Conservation (phyloP, 139 green algal species). For the Chlorella sp. region DNA sequence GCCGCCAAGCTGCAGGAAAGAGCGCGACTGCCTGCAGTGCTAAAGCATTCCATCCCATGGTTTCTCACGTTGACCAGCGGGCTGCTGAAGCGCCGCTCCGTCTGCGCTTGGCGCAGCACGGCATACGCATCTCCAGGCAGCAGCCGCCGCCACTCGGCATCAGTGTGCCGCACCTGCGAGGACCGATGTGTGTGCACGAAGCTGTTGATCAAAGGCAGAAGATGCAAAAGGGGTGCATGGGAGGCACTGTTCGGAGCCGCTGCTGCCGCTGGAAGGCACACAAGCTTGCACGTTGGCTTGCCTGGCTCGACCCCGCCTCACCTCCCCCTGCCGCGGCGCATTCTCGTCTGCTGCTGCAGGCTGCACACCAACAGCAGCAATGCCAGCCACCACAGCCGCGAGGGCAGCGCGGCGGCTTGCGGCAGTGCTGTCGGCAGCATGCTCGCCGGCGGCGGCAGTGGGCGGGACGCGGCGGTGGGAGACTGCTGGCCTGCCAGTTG, state of each 20-base stretch:
- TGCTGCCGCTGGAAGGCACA: no score
- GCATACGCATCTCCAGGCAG: conserved; percentile 64
- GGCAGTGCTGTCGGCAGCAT: no score
- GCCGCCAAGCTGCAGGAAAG: not conserved
- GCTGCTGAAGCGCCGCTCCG: conserved; percentile 62
- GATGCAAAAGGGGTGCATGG: no score
- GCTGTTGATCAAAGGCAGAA: no score
- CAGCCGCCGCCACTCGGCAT: conserved; percentile 61
- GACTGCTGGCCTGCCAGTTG: no score
- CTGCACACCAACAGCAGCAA: not conserved
- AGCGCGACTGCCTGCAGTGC: not conserved
- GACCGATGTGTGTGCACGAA: no score
- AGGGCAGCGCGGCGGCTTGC: conserved; percentile 25
- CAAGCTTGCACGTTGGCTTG: no score
- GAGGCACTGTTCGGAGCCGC: no score
- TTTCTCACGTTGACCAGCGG: not conserved
- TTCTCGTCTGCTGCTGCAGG: not conserved
- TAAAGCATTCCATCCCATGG: not conserved
- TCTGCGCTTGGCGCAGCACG: conserved; percentile 72
- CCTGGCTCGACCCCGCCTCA: not conserved
- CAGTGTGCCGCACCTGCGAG: conserved; percentile 37
- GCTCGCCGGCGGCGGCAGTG: no score
- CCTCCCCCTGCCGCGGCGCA: not conserved
- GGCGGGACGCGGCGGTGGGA: no score
- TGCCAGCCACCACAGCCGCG: conserved; percentile 18